Conservation (phyloP, 1,139 yeast genomes). For the Candida buenavistaensis region DNA sequence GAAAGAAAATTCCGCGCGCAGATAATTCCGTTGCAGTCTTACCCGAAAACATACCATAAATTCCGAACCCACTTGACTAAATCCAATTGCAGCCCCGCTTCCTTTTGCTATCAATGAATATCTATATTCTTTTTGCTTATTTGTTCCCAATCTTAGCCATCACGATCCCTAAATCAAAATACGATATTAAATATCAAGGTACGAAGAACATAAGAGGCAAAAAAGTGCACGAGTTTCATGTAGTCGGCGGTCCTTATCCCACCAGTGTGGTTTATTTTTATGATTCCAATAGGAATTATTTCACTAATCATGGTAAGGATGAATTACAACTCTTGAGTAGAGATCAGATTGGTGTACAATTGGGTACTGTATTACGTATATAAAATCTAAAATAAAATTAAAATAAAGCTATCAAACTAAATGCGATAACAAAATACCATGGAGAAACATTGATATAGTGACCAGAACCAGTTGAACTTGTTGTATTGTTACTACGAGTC, state of each 20-base stretch:
- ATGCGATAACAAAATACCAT: too few species aligned
- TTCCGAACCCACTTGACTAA: too few species aligned
- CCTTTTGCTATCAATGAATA: too few species aligned
- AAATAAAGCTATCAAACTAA: too few species aligned
- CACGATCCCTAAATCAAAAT: slow-evolving; percentile 5
- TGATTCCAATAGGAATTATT: slow-evolving; percentile 6
- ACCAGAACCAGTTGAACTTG: too few species aligned
- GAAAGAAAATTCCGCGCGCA: too few species aligned
- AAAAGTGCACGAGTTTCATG: slow-evolving; percentile 4
- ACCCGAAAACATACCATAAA: too few species aligned
- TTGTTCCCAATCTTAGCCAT: background rate
- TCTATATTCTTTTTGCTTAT: too few species aligned
- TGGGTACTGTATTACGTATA: slow-evolving; percentile 1
- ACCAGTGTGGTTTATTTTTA: slow-evolving; percentile 1
- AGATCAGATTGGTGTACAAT: slow-evolving; percentile 4
- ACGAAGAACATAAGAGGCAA: slow-evolving; percentile 1
- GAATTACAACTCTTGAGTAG: background rate
- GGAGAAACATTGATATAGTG: too few species aligned
- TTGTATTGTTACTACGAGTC: too few species aligned
- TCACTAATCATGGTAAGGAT: background rate
- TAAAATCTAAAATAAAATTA: background rate
- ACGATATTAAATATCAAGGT: slow-evolving; percentile 3
- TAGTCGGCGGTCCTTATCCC: slow-evolving; percentile 5
- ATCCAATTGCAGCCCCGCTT: too few species aligned
- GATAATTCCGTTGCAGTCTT: too few species aligned